Evolutionary conservation across 768 basidiomycete genomes (phyloP).

Genomic region (Leucogyrophana mollusca): DNA sequence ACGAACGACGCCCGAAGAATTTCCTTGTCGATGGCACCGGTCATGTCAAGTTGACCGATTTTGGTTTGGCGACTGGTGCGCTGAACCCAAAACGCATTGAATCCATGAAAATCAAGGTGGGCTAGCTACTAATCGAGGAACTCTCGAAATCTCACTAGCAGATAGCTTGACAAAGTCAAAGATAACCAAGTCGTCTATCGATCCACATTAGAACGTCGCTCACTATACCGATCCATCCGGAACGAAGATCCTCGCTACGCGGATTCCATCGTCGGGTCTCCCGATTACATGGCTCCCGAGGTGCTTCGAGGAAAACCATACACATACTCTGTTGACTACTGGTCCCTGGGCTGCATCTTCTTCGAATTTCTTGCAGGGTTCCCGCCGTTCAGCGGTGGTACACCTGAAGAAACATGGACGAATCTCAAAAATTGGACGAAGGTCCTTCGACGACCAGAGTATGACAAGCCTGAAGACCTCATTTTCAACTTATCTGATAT

Average conservation of each 20-base stretch:
- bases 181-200: slow-evolving; percentile 88
- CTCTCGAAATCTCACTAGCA: slow-evolving; percentile 7
- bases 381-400: slow-evolving; percentile 95
- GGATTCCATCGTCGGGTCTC: slow-evolving; percentile 96
- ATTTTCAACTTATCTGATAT: slow-evolving; percentile 94
- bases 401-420: slow-evolving; percentile 97
- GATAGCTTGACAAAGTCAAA: slow-evolving; percentile 92
- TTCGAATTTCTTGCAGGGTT: slow-evolving; percentile 98
- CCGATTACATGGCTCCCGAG: slow-evolving; percentile 98
- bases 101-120: slow-evolving; percentile 87
- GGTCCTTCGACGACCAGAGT: slow-evolving; percentile 88
- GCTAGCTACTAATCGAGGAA: slow-evolving; percentile 5
- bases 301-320: slow-evolving; percentile 94
- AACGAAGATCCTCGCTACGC: slow-evolving; percentile 91
- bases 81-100: slow-evolving; percentile 94
- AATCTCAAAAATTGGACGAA: slow-evolving; percentile 98
- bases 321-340: slow-evolving; percentile 94
- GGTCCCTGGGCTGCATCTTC: slow-evolving; percentile 97
- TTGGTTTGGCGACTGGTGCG: slow-evolving; percentile 95
- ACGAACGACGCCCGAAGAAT: slow-evolving; percentile 52
- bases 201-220: slow-evolving; percentile 91
- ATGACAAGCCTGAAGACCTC: slow-evolving; percentile 92
- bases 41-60: slow-evolving; percentile 97
- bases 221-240: slow-evolving; percentile 90
- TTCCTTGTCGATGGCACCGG: slow-evolving; percentile 95